Evolutionary conservation across 148 eudicot genomes (phyloP), one percentile per base, ranked within the genome.

Genomic region (Vaccinium vitisidaea): DNA sequence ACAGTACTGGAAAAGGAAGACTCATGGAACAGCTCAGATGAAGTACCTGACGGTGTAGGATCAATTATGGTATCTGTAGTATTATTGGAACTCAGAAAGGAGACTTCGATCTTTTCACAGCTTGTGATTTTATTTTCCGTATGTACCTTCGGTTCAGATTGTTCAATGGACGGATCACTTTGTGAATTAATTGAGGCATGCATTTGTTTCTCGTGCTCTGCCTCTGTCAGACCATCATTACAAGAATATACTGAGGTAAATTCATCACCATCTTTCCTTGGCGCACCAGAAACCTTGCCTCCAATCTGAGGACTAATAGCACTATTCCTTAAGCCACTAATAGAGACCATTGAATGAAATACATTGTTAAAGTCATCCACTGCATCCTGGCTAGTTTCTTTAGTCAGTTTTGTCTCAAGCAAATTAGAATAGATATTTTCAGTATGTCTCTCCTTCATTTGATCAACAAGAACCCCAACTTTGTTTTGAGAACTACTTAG

Each of bases 351-450:
- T 46, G 83, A 58, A 2, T 30, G n/a, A 36, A 30, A 54, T 81
- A 79, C 86, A 85, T 79, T 67, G 63, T 53, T 76, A 53, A 36
- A 81, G 77, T 65, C 71, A 30, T 61, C 59, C 16, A 58, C 61
- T 3, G 58, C 8, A 8, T 21, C 67, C 55, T 81, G 82, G 56
- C 15, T 16, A 58, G 81, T 59, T 16, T 85, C 63, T n/a, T 50
- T 21, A 39, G 61, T 70, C 52, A 14, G 61, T 53, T 8, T 84
- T 12, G 50, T 75, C 49, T 81, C 81, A 49, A 61, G 21, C 56
- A 74, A 27, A 80, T 73, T 55, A 63, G 86, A 83, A 80, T 59
- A 32, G 30, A 39, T 49, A 80, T 56, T 82, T 19, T 83, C 87
- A 58, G 50, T 32, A 65, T 86, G 81, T 25, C 23, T 59, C 69